phyloP scores from a whole-genome alignment of 768 basidiomycete genomes.

The Rhodotorula paludigena region DNA sequence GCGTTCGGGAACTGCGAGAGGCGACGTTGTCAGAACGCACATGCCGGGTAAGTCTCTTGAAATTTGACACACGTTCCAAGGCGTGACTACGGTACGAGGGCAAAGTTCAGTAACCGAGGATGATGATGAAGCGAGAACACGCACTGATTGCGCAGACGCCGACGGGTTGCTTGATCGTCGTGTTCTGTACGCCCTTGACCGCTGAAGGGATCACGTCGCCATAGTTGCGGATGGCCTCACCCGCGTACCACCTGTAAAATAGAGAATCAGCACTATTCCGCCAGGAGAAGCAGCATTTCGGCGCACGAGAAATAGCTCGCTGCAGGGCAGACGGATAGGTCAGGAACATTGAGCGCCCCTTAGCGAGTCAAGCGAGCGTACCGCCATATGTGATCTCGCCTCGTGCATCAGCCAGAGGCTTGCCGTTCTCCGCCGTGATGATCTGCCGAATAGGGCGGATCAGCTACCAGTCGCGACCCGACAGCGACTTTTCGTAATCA shows the following conservation, averaged over 20 bases:
- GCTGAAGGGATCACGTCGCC: constrained; percentile 84
- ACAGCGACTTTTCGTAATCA: constrained; percentile 51
- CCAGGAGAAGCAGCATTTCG: neutral
- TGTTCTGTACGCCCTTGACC: constrained; percentile 64
- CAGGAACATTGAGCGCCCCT: neutral
- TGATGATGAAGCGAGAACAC: constrained; percentile 32
- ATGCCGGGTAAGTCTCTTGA: no score
- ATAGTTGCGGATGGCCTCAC: constrained; percentile 84
- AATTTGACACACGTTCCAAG: constrained; percentile 39
- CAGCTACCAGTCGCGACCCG: neutral
- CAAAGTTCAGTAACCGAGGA: neutral
- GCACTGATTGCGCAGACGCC: constrained; percentile 48
- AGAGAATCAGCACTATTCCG: neutral
- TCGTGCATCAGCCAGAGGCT: constrained; percentile 77
- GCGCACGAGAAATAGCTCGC: constrained; percentile 41
- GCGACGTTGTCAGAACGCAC: neutral
- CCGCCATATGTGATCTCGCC: constrained; percentile 80
- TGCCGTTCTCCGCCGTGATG: constrained; percentile 85
- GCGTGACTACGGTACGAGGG: constrained; percentile 32
- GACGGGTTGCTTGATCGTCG: constrained; percentile 85
- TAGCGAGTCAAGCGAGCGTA: constrained; percentile 46
- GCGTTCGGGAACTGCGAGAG: constrained; percentile 32
- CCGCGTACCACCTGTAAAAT: constrained; percentile 55
- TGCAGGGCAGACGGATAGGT: constrained; percentile 55
- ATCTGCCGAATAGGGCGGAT: neutral